A percentile compares a stretch with the other conserved stretches of the same genome.
Evolutionary conservation across 805 yeast genomes (phyloP).

Genomic region (Candida koratica): DNA sequence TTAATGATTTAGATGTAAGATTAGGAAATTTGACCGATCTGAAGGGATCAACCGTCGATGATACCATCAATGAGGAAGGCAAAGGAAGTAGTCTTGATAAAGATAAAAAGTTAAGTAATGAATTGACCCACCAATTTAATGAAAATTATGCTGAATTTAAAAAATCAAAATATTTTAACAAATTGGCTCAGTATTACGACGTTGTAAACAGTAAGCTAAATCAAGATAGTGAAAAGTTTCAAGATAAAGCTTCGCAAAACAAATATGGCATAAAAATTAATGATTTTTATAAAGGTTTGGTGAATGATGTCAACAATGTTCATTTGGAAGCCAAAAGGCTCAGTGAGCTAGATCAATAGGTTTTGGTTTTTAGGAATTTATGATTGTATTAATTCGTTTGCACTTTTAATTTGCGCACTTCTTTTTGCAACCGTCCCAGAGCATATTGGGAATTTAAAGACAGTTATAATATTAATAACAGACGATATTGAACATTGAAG

Average conservation of each 20-base stretch:
- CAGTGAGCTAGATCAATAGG: conserved; percentile 52
- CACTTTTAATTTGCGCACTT: background rate
- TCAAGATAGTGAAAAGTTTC: conserved; percentile 3
- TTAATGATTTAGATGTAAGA: conserved; percentile 53
- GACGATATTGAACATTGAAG: too few species aligned
- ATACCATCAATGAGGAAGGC: conserved; percentile 46
- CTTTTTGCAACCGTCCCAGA: background rate
- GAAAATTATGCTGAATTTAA: conserved; percentile 3
- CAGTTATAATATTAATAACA: too few species aligned
- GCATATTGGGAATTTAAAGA: background rate
- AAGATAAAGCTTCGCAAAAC: conserved; percentile 32
- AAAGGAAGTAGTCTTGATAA: conserved; percentile 30
- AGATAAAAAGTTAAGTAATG: conserved; percentile 6
- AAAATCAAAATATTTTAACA: conserved; percentile 22
- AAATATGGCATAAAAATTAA: conserved; percentile 59
- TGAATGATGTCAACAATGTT: conserved; percentile 56
- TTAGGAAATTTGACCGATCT: conserved; percentile 22
- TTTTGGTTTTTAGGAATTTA: background rate
- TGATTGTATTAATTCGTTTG: too few species aligned
- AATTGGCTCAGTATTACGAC: conserved; percentile 44
- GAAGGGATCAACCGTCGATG: conserved; percentile 2
- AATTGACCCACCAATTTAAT: conserved; percentile 2
- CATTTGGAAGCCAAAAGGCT: conserved; percentile 72
- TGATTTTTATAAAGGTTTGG: conserved; percentile 53
- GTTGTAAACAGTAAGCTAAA: conserved; percentile 20